phyloP scores from a whole-genome alignment of 352 stramenopile species.

The Phytophthora pinifolia region DNA sequence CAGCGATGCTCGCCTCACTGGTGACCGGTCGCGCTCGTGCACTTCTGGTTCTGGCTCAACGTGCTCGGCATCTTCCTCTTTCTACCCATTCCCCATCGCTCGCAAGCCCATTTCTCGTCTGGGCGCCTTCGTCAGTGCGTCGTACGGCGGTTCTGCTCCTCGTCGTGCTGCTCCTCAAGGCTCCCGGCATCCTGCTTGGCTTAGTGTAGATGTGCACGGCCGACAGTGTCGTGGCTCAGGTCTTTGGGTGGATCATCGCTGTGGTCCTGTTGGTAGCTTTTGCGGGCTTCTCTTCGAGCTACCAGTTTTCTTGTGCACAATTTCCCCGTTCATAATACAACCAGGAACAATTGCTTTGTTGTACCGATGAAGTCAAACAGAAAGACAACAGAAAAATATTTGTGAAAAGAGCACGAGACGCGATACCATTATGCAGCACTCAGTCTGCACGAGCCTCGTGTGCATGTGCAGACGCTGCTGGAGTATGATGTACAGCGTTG shows the following conservation, averaged over 20 bases:
- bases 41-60: slow-evolving; percentile 93
- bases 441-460: neutral
- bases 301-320: no score
- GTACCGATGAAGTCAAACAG: no score
- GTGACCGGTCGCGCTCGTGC: slow-evolving; percentile 84
- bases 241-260: slow-evolving; percentile 36
- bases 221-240: slow-evolving; percentile 12
- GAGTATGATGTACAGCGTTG: slow-evolving; percentile 32
- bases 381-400: no score
- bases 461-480: slow-evolving; percentile 6
- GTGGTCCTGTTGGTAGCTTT: slow-evolving; percentile 15
- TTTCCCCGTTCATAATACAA: no score
- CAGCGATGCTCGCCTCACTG: slow-evolving; percentile 75
- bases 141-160: slow-evolving; percentile 48
- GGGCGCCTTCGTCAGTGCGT: slow-evolving; percentile 60
- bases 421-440: neutral
- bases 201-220: slow-evolving; percentile 54
- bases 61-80: slow-evolving; percentile 87
- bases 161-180: slow-evolving; percentile 37
- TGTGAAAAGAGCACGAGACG: no score
- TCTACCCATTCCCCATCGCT: slow-evolving; percentile 88
- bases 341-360: no score
- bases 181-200: slow-evolving; percentile 38
- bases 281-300: neutral
- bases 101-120: slow-evolving; percentile 70